Percentiles rank a stretch among this genome's conserved stretches.
Evolutionary conservation across 768 basidiomycete genomes (phyloP).

Genomic region (Pleurotus tuoliensis): DNA sequence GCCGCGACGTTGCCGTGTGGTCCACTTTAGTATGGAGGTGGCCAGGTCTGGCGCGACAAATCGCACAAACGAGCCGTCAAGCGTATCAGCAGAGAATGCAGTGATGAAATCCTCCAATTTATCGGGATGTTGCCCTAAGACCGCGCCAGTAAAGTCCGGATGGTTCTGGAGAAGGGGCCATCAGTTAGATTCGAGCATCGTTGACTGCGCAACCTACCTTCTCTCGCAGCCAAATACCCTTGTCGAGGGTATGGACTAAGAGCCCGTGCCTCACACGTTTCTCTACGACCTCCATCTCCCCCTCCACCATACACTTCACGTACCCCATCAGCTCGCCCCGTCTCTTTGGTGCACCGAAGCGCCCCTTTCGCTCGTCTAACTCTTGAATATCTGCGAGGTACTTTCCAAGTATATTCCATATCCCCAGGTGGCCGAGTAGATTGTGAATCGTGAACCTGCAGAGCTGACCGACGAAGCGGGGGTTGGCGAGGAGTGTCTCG

Average conservation of each 20-base stretch:
- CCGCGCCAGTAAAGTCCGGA: background rate
- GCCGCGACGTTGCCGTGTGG: background rate
- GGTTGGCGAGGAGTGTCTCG: background rate
- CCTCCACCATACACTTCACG: background rate
- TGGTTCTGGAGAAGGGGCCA: background rate
- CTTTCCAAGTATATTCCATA: background rate
- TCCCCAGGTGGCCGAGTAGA: background rate
- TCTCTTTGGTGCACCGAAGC: background rate
- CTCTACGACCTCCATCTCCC: background rate
- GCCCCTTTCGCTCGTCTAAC: background rate
- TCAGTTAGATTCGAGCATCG: background rate
- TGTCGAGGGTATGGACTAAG: background rate
- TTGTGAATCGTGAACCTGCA: background rate
- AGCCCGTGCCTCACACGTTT: background rate
- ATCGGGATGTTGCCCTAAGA: background rate
- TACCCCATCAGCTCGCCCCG: background rate
- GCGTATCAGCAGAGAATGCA: background rate
- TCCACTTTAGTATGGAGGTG: background rate
- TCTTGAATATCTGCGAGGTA: background rate
- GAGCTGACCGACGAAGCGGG: conserved; percentile 2
- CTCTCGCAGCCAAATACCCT: background rate
- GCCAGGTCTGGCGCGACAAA: background rate
- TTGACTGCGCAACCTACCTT: background rate
- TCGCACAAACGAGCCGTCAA: background rate
- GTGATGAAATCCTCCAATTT: background rate